Base-by-base conservation (phyloP, 345 rosid genomes). In the Populus davidiana region DNA sequence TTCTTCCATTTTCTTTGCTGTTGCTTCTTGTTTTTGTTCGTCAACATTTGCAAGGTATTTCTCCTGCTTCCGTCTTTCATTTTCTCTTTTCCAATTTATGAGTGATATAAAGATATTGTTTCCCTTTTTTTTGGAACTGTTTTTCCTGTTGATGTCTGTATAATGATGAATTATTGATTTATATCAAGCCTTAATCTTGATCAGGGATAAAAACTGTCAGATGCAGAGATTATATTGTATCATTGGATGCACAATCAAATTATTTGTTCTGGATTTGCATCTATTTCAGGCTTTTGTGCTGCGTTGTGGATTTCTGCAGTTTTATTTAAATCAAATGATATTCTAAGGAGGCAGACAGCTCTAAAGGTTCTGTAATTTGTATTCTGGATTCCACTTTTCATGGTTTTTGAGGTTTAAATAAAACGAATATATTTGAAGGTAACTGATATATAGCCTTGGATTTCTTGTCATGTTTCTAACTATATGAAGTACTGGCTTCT, bases 31-130 rank as follows among this genome's bases (percentile, higher is more conserved):
- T 87, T 10, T 90, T 87, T 78, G 81, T 90, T 71, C 88, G 92
- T 35, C 91, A 87, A 79, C 94, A 90, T 80, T 84, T 90, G 75
- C 91, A 83, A 86, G 94, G 92, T 87, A 83, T 23, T 74, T 69
- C 49, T 67, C 39, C 56, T 27, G 23, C n/a, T 74, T 62, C 38
- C 70, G 29, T 27, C 43, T 23, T 63, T 63, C 31, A 21, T 56
- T 75, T 14, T 23, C 44, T 23, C 38, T 21, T 50, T 16, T 31
- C 6, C 12, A 56, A n/a, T 25, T 3, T 39, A 23, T 8, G 25
- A 36, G 41, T 64, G 23, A 27, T 4, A 3, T 23, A 25, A 17
- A 41, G 29, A 38, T 27, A 25, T 7, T 36, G 41, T 73, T 33
- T 18, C 18, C 49, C 52, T 29, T 7, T 27, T 29, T 39, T n/a